Evolutionary conservation across 2,329 filamentous ascomycete genomes (phyloP).

Genomic region (Podosphaera fusca): DNA sequence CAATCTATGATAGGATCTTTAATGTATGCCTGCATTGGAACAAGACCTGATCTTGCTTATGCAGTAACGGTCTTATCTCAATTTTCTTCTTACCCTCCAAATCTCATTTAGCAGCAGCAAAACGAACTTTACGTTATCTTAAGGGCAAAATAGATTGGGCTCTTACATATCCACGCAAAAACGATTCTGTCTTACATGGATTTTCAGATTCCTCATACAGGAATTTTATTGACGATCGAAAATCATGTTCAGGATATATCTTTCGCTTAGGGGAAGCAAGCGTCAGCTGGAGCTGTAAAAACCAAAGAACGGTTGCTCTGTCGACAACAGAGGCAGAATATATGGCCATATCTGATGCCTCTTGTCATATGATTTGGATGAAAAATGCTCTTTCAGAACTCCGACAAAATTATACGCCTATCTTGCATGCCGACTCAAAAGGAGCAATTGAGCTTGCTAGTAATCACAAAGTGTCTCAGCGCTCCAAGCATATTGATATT

Average conservation of each 20-base stretch:
- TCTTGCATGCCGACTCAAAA: background rate
- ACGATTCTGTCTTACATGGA: background rate
- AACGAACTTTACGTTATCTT: background rate
- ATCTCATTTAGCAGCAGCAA: background rate
- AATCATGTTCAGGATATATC: background rate
- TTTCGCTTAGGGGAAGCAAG: background rate
- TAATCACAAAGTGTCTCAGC: background rate
- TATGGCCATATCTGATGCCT: no score
- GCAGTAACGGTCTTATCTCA: background rate
- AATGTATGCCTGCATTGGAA: no score
- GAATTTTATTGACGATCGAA: background rate
- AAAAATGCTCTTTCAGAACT: background rate
- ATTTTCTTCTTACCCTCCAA: background rate
- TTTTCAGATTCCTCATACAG: background rate
- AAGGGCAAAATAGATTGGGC: background rate
- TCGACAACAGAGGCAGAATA: no score
- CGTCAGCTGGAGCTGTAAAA: background rate
- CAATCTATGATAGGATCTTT: no score
- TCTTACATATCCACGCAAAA: background rate
- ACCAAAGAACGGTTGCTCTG: background rate
- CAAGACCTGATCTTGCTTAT: background rate
- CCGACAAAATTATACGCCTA: background rate
- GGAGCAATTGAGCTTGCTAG: background rate
- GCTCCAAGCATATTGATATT: background rate
- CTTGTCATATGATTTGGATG: no score